phyloP scores from a whole-genome alignment of 2,329 filamentous ascomycete species.

The Coniella vitis region DNA sequence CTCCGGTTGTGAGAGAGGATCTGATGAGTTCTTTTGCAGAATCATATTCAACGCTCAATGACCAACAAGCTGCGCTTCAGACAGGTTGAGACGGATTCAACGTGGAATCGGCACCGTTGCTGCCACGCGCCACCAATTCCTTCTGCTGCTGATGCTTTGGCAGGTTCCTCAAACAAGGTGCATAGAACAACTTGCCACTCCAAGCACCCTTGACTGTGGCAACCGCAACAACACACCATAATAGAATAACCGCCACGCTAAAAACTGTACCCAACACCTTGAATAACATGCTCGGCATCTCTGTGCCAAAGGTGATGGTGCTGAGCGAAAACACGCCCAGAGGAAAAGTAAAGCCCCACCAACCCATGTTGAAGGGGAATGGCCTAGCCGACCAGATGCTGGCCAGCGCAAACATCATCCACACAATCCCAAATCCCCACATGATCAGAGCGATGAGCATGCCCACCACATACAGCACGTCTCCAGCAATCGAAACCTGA shows the following conservation, averaged over 20 bases:
- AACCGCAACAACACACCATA: conserved; percentile 36
- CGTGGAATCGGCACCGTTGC: too few species aligned
- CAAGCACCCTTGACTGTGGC: conserved; percentile 31
- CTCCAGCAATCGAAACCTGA: conserved; percentile 43
- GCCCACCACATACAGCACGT: conserved; percentile 49
- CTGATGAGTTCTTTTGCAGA: too few species aligned
- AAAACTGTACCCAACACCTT: conserved; percentile 33
- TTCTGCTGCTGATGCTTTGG: conserved; percentile 6
- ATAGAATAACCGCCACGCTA: conserved; percentile 32
- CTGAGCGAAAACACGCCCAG: conserved; percentile 33
- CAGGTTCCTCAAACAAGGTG: conserved; percentile 34
- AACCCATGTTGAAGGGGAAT: conserved; percentile 32
- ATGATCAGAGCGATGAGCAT: conserved; percentile 28
- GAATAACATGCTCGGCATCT: conserved; percentile 38
- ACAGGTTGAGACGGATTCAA: too few species aligned
- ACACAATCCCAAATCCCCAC: conserved; percentile 29
- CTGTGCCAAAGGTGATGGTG: conserved; percentile 32
- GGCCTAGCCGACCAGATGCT: conserved; percentile 26
- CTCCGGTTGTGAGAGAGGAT: too few species aligned
- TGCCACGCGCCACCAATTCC: too few species aligned
- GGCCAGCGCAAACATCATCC: conserved; percentile 27
- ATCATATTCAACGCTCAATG: too few species aligned
- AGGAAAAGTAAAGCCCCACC: conserved; percentile 35
- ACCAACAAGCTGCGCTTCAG: too few species aligned
- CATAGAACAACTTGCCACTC: conserved; percentile 37